Base-by-base conservation (phyloP, 1,139 yeast genomes). In the Yamadazyma taylorii region DNA sequence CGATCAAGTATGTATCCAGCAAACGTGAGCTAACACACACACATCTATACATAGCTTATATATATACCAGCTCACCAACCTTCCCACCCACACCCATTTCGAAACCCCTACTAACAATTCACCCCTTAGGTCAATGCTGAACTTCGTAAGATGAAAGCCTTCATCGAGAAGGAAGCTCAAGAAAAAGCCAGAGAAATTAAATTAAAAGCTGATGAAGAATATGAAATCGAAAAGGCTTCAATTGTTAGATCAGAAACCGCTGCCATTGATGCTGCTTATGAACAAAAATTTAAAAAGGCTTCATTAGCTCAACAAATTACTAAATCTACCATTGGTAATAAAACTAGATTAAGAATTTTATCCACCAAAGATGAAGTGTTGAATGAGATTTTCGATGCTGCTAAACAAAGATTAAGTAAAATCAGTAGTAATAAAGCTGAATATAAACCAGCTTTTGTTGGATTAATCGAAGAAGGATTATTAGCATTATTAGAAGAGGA, bases 91-190 rank as follows among this genome's bases (percentile, higher is more conserved):
- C n/a, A n/a, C 22, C 12, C 11, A 5, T 28, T 4, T 16, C 4
- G 7, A n/a, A 16, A 12, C 12, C n/a, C 12, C 11, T 29, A 19
- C 32, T 19, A 29, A 29, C 24, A 15, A 15, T 7, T 7, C 7
- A 6, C 26, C 6, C 26, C 16, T 19, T 60, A 89, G 92, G 97
- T 89, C 54, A 89, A 85, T 59, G 87, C 89, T 52, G 98, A 92
- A 73, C 88, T 92, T 66, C 82, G 84, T 66, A 92, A 92, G 75
- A 92, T 94, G 97, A 96, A 92, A 63, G 92, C 95, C 62, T 94
- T 92, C 81, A 94, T 94, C 75, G 87, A 85, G 71, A 90, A 90
- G 78, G 99, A 94, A 72, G 98, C 98, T 26, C 95, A 90, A 56
- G 99, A 94, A 66, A 94, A 94, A 73, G 97, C 98, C 48, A 87